Conservation (phyloP, 495 filamentous ascomycete species). For the Neurospora sp. region DNA sequence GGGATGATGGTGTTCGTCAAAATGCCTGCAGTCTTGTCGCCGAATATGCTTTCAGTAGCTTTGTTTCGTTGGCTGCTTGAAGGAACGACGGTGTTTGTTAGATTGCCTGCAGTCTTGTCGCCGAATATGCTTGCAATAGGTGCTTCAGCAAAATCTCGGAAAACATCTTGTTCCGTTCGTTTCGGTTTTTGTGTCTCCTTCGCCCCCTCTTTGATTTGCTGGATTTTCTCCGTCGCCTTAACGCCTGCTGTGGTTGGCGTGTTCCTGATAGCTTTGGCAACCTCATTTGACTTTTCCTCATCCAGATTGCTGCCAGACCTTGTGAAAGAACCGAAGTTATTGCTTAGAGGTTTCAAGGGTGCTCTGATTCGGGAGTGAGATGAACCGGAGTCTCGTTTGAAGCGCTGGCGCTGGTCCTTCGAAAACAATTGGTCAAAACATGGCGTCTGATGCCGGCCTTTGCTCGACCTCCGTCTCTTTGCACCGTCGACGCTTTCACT, state of each 20-base stretch:
- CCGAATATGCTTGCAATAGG: background rate
- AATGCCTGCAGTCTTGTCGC: no score
- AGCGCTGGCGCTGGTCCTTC: background rate
- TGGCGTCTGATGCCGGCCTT: background rate
- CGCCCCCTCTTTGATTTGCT: background rate
- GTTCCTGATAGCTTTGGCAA: slow-evolving; percentile 1
- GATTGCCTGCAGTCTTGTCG: background rate
- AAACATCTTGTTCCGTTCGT: background rate
- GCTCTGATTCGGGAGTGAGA: background rate
- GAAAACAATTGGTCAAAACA: background rate
- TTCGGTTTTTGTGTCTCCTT: background rate
- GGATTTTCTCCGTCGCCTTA: background rate
- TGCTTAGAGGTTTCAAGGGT: background rate
- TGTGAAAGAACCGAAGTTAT: background rate
- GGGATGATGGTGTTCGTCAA: no score
- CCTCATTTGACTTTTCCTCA: background rate
- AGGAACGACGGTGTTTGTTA: fast-evolving
- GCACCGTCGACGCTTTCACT: background rate
- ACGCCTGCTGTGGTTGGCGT: background rate
- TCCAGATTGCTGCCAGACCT: background rate
- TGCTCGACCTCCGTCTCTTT: background rate
- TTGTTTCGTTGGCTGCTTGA: background rate
- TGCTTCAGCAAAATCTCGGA: background rate
- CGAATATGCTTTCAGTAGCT: no score
- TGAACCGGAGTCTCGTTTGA: background rate